Evolutionary conservation across 2,329 filamentous ascomycete genomes (phyloP).

Genomic region (Colletotrichum falcatum): DNA sequence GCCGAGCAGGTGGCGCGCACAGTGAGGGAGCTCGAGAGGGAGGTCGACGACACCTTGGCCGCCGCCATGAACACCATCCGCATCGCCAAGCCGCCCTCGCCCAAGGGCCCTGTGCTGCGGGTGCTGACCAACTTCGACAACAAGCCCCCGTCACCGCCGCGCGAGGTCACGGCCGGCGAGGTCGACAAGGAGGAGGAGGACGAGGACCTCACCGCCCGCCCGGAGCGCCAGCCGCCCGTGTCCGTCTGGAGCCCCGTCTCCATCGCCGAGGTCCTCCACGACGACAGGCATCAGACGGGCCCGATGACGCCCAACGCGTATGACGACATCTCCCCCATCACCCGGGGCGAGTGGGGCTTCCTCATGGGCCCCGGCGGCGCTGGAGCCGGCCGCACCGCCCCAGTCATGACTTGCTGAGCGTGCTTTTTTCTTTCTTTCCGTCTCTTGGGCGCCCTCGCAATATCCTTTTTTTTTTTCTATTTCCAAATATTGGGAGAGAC

Average conservation of each 20-base stretch:
- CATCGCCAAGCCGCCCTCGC: slow-evolving; percentile 38
- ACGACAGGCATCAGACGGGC: slow-evolving; percentile 51
- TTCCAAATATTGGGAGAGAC: background rate
- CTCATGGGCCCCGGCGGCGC: slow-evolving; percentile 64
- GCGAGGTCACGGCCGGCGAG: slow-evolving; percentile 33
- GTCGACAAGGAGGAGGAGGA: slow-evolving; percentile 51
- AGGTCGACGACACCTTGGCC: slow-evolving; percentile 27
- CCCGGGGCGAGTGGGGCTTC: slow-evolving; percentile 72
- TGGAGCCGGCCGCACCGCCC: slow-evolving; percentile 58
- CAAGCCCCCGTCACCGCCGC: slow-evolving; percentile 18
- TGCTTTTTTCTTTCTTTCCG: background rate
- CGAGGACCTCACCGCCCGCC: slow-evolving; percentile 55
- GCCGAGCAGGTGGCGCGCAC: slow-evolving; percentile 39
- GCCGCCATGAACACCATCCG: slow-evolving; percentile 25
- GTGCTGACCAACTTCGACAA: slow-evolving; percentile 58
- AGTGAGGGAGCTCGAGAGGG: slow-evolving; percentile 29
- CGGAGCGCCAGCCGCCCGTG: slow-evolving; percentile 46
- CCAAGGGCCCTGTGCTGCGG: slow-evolving; percentile 50
- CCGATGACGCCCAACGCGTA: slow-evolving; percentile 69
- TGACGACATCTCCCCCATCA: slow-evolving; percentile 72
- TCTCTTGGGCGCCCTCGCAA: background rate
- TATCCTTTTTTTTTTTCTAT: background rate
- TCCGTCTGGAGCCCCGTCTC: slow-evolving; percentile 50
- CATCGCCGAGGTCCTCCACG: slow-evolving; percentile 59
- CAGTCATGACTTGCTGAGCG: slow-evolving; percentile 64